These are phyloP conservation scores for Sphaerostilbella broomeana DNA, from an alignment of 2,329 filamentous ascomycete genomes.

Conservation along the genomic window DNA sequence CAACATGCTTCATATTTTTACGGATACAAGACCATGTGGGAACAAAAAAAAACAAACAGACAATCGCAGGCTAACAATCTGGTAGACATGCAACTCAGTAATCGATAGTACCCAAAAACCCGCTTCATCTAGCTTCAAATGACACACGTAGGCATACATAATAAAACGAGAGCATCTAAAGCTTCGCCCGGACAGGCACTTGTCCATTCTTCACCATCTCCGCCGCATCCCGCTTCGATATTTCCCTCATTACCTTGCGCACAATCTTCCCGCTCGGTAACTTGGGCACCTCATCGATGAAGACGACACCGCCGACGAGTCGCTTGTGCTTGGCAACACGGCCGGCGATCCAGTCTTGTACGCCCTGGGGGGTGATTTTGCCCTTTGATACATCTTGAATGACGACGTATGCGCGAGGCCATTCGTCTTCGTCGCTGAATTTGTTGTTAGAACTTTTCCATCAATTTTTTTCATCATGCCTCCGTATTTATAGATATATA, in stretches of 20 bases:
- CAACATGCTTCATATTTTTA: no score
- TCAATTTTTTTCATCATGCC: not conserved
- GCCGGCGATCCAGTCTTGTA: constrained; percentile 40
- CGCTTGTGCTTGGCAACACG: constrained; percentile 47
- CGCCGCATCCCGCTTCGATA: constrained; percentile 46
- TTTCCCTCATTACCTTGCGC: constrained; percentile 49
- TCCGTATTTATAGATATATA: not conserved
- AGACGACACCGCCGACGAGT: constrained; percentile 44
- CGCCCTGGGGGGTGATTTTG: constrained; percentile 43
- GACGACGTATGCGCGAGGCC: constrained; percentile 46
- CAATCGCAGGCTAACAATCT: not conserved
- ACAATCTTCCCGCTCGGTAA: constrained; percentile 52
- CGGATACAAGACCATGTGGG: no score
- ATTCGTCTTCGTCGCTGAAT: constrained; percentile 40
- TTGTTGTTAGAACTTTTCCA: no score
- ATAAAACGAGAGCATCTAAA: not conserved
- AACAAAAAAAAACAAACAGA: not conserved
- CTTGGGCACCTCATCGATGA: constrained; percentile 52
- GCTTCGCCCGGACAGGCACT: constrained; percentile 3
- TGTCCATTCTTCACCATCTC: constrained; percentile 19
- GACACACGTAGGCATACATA: not conserved
- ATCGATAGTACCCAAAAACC: no score
- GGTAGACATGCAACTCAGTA: no score
- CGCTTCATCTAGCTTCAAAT: not conserved
- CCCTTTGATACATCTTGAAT: constrained; percentile 40